Conservation (phyloP, 2,329 filamentous ascomycete genomes). For the Mollisia scopiformis region DNA sequence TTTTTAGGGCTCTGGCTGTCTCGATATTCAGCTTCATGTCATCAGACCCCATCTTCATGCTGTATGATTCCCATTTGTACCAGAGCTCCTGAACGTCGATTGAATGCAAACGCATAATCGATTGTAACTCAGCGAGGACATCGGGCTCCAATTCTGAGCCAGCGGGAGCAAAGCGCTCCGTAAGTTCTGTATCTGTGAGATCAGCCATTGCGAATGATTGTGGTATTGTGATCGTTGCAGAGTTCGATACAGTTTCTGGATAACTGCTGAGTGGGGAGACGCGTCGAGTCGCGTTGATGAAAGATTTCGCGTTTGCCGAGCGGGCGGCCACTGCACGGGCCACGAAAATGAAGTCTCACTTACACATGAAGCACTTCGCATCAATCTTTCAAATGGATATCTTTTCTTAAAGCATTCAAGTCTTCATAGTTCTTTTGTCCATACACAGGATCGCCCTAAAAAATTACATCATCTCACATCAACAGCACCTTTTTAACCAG, state of each 20-base stretch:
- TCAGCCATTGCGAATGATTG: slow-evolving; percentile 9
- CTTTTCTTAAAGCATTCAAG: no score
- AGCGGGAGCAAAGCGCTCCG: slow-evolving; percentile 30
- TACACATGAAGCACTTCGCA: background rate
- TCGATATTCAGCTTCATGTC: slow-evolving; percentile 73
- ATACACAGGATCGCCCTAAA: no score
- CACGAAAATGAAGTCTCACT: background rate
- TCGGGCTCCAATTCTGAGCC: slow-evolving; percentile 65
- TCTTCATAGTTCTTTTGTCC: no score
- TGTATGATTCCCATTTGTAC: slow-evolving; percentile 99
- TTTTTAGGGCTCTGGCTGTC: slow-evolving; percentile 78
- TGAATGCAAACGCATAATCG: slow-evolving; percentile 82
- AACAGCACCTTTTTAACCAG: no score
- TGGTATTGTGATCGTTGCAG: background rate
- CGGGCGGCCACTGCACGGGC: background rate
- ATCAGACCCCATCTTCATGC: slow-evolving; percentile 88
- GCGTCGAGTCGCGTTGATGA: background rate
- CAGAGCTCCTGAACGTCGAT: slow-evolving; percentile 85
- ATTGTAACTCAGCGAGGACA: slow-evolving; percentile 78
- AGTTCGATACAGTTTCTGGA: background rate
- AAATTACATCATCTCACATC: no score
- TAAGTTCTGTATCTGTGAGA: background rate
- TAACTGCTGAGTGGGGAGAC: background rate
- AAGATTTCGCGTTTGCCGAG: background rate
- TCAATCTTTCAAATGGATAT: background rate